Evolutionary conservation across 2,329 filamentous ascomycete species (phyloP).

Genomic region (Xylariaceae sp.): DNA sequence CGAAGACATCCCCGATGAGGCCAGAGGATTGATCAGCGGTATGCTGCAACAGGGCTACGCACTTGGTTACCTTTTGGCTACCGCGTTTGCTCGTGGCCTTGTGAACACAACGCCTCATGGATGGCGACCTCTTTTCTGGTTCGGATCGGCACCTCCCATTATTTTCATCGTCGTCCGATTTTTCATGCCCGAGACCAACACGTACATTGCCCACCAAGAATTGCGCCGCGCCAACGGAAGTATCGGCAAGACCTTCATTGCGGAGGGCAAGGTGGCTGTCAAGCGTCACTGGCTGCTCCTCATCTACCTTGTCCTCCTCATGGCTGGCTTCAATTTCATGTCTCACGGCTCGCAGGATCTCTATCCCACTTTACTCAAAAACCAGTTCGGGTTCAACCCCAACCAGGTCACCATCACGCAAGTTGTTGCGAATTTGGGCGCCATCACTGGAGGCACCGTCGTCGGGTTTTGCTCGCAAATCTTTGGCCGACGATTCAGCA

Average conservation of each 20-base stretch:
- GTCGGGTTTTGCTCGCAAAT: conserved; percentile 65
- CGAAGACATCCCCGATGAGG: conserved; percentile 63
- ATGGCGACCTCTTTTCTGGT: conserved; percentile 88
- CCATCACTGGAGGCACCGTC: conserved; percentile 60
- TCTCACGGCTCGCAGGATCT: conserved; percentile 66
- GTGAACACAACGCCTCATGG: conserved; percentile 70
- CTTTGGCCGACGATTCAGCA: conserved; percentile 62
- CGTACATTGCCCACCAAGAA: conserved; percentile 61
- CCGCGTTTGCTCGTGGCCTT: conserved; percentile 58
- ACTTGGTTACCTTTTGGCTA: conserved; percentile 57
- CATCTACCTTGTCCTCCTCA: conserved; percentile 75
- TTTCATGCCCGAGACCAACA: conserved; percentile 70
- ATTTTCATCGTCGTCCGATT: conserved; percentile 76
- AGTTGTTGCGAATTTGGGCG: conserved; percentile 66
- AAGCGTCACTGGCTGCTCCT: conserved; percentile 76
- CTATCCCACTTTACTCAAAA: conserved; percentile 55
- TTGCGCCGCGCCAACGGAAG: conserved; percentile 52
- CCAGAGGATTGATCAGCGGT: conserved; percentile 68
- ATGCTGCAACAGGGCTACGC: conserved; percentile 70
- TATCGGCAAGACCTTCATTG: conserved; percentile 61
- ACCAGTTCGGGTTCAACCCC: conserved; percentile 47
- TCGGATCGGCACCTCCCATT: conserved; percentile 73
- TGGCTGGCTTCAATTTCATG: conserved; percentile 93
- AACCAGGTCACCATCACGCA: conserved; percentile 63
- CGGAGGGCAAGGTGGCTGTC: conserved; percentile 72